These are phyloP conservation scores for Kalanchoe fedtschenkoi DNA, from an alignment of 164 flowering plant genomes.

Conservation along the genomic window DNA sequence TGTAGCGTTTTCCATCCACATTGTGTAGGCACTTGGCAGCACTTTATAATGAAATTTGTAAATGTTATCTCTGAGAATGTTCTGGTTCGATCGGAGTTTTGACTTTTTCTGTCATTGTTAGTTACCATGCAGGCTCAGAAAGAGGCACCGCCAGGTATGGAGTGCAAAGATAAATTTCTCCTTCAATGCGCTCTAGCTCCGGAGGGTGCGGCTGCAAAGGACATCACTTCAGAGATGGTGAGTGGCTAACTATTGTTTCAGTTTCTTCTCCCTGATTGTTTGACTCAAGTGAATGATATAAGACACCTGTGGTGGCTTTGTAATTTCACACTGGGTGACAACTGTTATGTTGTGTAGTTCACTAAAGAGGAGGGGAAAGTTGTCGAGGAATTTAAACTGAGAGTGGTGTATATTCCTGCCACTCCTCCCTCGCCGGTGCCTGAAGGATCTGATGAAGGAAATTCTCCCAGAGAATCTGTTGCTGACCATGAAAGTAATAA, in stretches of 20 bases:
- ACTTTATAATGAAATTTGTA: no score
- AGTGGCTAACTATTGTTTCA: neutral
- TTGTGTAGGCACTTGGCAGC: no score
- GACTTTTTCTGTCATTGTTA: neutral
- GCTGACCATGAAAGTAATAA: neutral
- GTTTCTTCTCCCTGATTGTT: no score
- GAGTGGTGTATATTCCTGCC: neutral
- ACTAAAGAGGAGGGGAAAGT: constrained; percentile 1
- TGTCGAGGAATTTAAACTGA: neutral
- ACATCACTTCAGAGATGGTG: constrained; percentile 3
- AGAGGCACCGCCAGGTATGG: neutral
- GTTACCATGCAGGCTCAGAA: neutral
- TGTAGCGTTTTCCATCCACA: no score
- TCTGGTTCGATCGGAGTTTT: neutral
- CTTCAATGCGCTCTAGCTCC: neutral
- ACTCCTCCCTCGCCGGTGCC: constrained; percentile 1
- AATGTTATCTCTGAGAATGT: no score
- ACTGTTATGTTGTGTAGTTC: neutral
- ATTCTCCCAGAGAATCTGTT: neutral
- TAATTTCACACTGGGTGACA: neutral
- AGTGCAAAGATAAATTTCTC: neutral
- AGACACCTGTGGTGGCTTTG: no score
- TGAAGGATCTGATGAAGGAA: constrained; percentile 4
- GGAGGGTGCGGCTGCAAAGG: neutral
- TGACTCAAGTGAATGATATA: neutral